A percentile compares a stretch with the other conserved stretches of the same genome.
phyloP scores from a whole-genome alignment of 2,329 filamentous ascomycete species.

The Pseudocercospora fijiensis region DNA sequence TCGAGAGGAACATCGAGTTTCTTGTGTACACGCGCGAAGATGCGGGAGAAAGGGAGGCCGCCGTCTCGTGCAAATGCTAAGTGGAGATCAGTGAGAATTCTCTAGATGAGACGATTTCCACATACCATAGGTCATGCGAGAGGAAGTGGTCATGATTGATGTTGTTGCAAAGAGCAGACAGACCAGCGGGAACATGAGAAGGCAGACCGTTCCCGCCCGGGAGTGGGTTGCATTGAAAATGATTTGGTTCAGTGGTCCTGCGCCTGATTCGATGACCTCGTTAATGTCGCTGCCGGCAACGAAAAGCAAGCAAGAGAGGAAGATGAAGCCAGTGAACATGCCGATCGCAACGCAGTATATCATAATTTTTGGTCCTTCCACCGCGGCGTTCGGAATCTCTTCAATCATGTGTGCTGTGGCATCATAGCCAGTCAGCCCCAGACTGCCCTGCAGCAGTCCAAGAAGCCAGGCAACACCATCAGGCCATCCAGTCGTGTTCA shows the following conservation, averaged over 20 bases:
- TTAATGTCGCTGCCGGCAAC: slow-evolving; percentile 35
- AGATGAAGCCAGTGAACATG: slow-evolving; percentile 40
- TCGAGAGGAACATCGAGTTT: slow-evolving; percentile 40
- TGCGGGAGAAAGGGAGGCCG: slow-evolving; percentile 37
- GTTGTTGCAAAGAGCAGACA: slow-evolving; percentile 39
- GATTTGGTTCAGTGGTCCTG: slow-evolving; percentile 39
- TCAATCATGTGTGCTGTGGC: slow-evolving; percentile 53
- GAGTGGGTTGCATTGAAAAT: slow-evolving; percentile 39
- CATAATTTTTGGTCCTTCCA: slow-evolving; percentile 40
- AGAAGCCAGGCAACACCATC: slow-evolving; percentile 45
- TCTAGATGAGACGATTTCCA: neutral
- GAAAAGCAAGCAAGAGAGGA: slow-evolving; percentile 40
- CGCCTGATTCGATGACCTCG: slow-evolving; percentile 35
- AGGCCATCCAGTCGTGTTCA: slow-evolving; percentile 54
- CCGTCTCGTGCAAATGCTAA: slow-evolving; percentile 40
- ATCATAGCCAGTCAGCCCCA: slow-evolving; percentile 51
- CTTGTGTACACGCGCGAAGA: slow-evolving; percentile 39
- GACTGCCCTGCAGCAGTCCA: slow-evolving; percentile 42
- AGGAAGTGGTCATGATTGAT: slow-evolving; percentile 41
- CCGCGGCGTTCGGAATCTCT: slow-evolving; percentile 40
- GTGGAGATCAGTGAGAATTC: neutral
- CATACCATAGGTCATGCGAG: slow-evolving; percentile 38
- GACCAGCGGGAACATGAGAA: slow-evolving; percentile 40
- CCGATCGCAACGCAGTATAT: slow-evolving; percentile 41
- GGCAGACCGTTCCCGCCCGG: slow-evolving; percentile 37